phyloP scores from a whole-genome alignment of 768 basidiomycete genomes.

The Paxillus involutus region DNA sequence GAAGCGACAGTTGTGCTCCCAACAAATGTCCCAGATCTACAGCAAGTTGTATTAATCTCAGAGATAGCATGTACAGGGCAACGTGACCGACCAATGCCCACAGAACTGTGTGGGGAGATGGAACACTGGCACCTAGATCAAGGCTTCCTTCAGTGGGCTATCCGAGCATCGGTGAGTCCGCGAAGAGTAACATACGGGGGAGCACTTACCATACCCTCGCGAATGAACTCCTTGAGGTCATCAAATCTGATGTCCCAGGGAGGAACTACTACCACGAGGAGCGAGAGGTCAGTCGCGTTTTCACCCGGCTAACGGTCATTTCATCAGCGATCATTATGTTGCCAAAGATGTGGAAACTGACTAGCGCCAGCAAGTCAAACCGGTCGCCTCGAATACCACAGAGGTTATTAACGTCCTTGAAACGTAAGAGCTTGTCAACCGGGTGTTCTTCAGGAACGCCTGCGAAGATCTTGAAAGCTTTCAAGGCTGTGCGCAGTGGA shows the following conservation, averaged over 20 bases:
- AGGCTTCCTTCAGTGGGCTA: conserved; percentile 1
- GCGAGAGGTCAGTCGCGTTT: neutral
- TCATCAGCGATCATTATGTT: neutral
- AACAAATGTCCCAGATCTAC: conserved; percentile 19
- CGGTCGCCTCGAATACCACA: neutral
- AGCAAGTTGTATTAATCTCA: neutral
- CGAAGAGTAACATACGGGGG: neutral
- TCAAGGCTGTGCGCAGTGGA: conserved; percentile 2
- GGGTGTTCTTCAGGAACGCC: neutral
- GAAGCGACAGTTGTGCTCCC: conserved; percentile 5
- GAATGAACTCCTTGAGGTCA: conserved; percentile 5
- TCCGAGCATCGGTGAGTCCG: neutral
- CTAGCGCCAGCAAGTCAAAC: conserved; percentile 8
- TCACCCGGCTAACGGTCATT: neutral
- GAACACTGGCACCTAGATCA: neutral
- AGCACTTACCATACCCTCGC: conserved; percentile 3
- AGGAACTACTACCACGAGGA: conserved; percentile 2
- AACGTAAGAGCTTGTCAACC: neutral
- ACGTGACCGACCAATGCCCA: conserved; percentile 13
- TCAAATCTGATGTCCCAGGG: conserved; percentile 3
- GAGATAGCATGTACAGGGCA: neutral
- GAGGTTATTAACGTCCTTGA: conserved; percentile 8
- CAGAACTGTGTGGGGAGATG: conserved; percentile 4
- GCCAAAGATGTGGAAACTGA: neutral
- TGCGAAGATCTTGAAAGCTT: neutral